phyloP scores from a whole-genome alignment of 129 eudicot species.

The sunflower (Helianthus annuus) region HanXRQr2.0-SUNRISE NC_035449.2:166687073-166687572 shows the following conservation, averaged over 20 bases:
- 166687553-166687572: constrained; percentile 52
- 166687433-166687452: constrained; percentile 51
- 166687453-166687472: not conserved
- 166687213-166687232: not conserved
- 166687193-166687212: no score
- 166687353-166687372: constrained; percentile 22
- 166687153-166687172: no score
- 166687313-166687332: constrained; percentile 75
- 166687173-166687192: no score
- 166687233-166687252: constrained; percentile 28
- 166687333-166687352: constrained; percentile 45
- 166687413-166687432: constrained; percentile 65
- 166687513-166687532: constrained; percentile 35
- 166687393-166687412: constrained; percentile 46
- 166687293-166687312: constrained; percentile 58
- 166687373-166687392: constrained; percentile 44
- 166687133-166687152: no score
- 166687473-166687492: no score
- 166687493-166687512: no score
- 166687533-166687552: constrained; percentile 39
- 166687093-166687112: no score
- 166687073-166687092: no score
- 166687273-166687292: constrained; percentile 39
- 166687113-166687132: no score
- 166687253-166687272: constrained; percentile 39